These are phyloP conservation scores for Chaetomium sp. DNA, from an alignment of 2,329 filamentous ascomycete genomes.

Conservation along the genomic window DNA sequence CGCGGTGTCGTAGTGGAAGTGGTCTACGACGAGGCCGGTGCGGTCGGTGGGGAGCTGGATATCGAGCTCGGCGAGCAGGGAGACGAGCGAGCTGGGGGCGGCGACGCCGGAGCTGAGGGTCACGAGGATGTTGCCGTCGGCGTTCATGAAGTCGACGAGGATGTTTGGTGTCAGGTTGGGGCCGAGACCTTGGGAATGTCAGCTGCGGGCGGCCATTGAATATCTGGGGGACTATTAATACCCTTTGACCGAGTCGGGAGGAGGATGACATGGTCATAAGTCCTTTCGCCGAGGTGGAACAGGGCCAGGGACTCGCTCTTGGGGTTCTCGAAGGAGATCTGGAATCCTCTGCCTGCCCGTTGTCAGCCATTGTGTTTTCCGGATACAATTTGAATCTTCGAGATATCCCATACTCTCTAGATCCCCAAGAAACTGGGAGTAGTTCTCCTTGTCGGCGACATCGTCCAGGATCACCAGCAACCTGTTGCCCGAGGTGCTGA, in stretches of 20 bases:
- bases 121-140: constrained; percentile 86
- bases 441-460: constrained; percentile 74
- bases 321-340: constrained; percentile 78
- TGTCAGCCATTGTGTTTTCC: constrained; percentile 29
- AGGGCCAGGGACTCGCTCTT: constrained; percentile 77
- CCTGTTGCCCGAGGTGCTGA: constrained; percentile 77
- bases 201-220: neutral
- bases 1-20: constrained; percentile 86
- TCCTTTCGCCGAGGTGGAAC: constrained; percentile 83
- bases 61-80: constrained; percentile 84
- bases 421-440: constrained; percentile 78
- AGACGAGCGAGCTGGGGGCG: constrained; percentile 72
- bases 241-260: constrained; percentile 90
- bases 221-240: constrained; percentile 47
- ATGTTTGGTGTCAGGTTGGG: constrained; percentile 83
- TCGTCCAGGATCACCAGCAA: constrained; percentile 88
- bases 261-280: constrained; percentile 88
- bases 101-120: constrained; percentile 73
- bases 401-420: constrained; percentile 58
- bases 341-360: constrained; percentile 74
- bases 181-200: constrained; percentile 66
- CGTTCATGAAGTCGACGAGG: constrained; percentile 89
- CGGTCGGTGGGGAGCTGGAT: constrained; percentile 85
- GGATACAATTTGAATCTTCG: neutral
- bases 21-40: constrained; percentile 83